Conservation (phyloP, 129 eudicot genomes). For the Erigeron canadensis region DNA sequence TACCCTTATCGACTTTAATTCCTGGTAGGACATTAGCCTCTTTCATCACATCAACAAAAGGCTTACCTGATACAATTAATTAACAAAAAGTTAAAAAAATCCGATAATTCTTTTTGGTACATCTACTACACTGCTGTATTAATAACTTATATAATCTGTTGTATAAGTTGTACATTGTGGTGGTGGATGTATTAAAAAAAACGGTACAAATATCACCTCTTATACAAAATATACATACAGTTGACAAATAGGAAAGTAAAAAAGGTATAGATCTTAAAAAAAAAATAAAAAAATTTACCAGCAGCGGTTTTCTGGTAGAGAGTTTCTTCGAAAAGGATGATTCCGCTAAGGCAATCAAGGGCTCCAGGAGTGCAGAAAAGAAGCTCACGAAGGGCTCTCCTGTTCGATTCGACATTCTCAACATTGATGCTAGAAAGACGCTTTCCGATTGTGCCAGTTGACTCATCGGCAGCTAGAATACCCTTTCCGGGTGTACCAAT, state of each 20-base stretch:
- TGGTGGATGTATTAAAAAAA: too few species aligned
- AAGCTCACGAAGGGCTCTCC: constrained; percentile 60
- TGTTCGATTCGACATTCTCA: constrained; percentile 55
- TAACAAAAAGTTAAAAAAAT: neutral
- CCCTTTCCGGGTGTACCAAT: constrained; percentile 68
- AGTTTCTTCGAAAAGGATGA: constrained; percentile 66
- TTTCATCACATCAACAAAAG: constrained; percentile 58
- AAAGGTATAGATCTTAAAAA: too few species aligned
- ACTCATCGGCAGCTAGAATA: constrained; percentile 64
- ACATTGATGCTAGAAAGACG: constrained; percentile 56
- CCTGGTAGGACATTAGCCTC: constrained; percentile 57
- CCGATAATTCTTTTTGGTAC: too few species aligned
- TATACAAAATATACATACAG: too few species aligned
- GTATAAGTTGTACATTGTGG: too few species aligned
- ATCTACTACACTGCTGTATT: too few species aligned
- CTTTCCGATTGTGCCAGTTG: constrained; percentile 72
- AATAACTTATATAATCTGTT: too few species aligned
- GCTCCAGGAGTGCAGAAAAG: constrained; percentile 65
- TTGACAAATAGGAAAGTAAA: too few species aligned
- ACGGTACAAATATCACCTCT: too few species aligned
- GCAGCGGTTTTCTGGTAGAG: constrained; percentile 61
- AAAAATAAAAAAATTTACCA: constrained; percentile 18
- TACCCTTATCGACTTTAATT: constrained; percentile 66
- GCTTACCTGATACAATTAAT: constrained; percentile 42
- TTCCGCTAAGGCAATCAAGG: constrained; percentile 51